Base-by-base conservation (phyloP, 177 flowering plant genomes). In the Vitis hybrid region DNA sequence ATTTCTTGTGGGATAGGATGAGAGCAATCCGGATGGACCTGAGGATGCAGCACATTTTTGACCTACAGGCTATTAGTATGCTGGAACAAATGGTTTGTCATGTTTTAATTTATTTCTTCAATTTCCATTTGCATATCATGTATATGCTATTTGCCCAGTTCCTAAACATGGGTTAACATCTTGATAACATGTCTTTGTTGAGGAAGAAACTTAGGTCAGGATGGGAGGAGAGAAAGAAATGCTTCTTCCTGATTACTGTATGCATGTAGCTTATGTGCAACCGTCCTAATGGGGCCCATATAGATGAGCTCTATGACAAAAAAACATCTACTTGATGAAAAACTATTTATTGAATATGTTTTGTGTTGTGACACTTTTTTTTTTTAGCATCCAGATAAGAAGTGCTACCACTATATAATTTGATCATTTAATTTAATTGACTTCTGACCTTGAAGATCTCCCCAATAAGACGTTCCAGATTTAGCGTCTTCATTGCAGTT, bases 1-100 rank as follows among this genome's bases (percentile, higher is more conserved):
- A 95, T 76, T 95, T 95, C 80, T 81, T 95, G 75, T 95, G 99
- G 99, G 99, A 95, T 78, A 84, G 99, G 82, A 91, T 95, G 99
- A 78, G 98, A 69, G 98, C 96, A 14, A 83, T 95, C 67, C 86
- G 99, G 63, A 95, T 95, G 99, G 99, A 95, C 76, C 85, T 95
- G 62, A 86, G 98, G 78, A 95, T 95, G 99, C 99, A 95, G 67
- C 98, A 95, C 77, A 88, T 93, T 61, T 95, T 93, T 66, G 81
- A 91, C 71, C 74, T 71, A 58, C 85, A 70, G 68, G 87, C 97
- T 62, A 88, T 95, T 60, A 82, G 76, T 41, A 90, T 95, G 99
- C 87, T 93, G 80, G 99, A 95, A 76, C 99, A 91, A 82, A 95
- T 95, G 98, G 98, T 92, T 24, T 35, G 79, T 83, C 57, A 63